Evolutionary conservation across 1,284 basidiomycete genomes (phyloP), one percentile per base, ranked within the genome.

Genomic region (Neotropicomus parvogracilis): DNA sequence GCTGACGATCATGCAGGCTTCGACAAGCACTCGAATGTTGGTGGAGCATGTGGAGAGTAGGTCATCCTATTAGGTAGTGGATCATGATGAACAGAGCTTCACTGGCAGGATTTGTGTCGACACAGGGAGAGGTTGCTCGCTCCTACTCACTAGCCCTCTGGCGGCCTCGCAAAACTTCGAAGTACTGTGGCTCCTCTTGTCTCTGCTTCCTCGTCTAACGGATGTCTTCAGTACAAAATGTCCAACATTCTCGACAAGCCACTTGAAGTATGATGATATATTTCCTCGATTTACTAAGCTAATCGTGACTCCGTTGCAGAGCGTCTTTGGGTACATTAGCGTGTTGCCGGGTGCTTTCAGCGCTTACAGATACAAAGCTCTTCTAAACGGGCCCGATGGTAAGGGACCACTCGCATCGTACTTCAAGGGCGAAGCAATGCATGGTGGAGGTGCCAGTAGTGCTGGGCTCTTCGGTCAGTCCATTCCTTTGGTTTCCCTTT

Each of bases 231-330:
- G 80, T 90, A 90, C 71, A 91, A 91, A 72, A 94, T 94, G 85
- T 92, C 88, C 32, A 94, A 94, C 60, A 89, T 92, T 58, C 79
- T 93, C 39, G 93, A 95, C 67, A 95, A 97, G 68, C 91, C 92
- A 1, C 78, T 95, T 47, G 92, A 95, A 75, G 82, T 83, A 53
- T 35, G 63, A 54, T 17, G 20, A 27, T 41, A 24, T 0, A 12
- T 38, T 42, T 27, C 6, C 14, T 39, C 36, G 31, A 16, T 44
- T 46, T 32, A 1, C 14, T 49, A 35, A 13, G 32, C 33, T 49
- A 12, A 47, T 21, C 9, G 8, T 46, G 12, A 36, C 16, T 21
- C 27, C n/a, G 7, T 46, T 39, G 46, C 54, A 85, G 83, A 90
- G 86, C 58, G 86, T 94, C 53, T 93, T 92, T 59, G 92, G 92